These are phyloP conservation scores for Blastobotrys malaysiensis DNA, from an alignment of 1,139 yeast species.

Conservation along the genomic window DNA sequence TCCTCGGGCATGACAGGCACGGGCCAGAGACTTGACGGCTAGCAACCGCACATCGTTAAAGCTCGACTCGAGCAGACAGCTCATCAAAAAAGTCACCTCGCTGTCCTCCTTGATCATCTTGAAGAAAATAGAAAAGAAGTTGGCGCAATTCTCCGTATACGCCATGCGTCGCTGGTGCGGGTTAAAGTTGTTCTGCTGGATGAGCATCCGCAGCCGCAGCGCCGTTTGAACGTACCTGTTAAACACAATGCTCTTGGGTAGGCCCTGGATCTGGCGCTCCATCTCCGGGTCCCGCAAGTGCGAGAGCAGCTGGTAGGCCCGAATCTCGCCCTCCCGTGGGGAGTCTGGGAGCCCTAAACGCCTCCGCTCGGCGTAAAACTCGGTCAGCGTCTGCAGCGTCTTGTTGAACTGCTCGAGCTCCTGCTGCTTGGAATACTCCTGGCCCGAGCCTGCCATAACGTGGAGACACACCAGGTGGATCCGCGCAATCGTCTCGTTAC, in stretches of 20 bases:
- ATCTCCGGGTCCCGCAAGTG: constrained; percentile 81
- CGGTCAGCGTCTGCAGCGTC: constrained; percentile 81
- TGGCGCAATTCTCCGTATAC: constrained; percentile 55
- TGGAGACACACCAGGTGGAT: constrained; percentile 81
- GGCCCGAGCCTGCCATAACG: constrained; percentile 69
- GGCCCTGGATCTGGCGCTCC: constrained; percentile 65
- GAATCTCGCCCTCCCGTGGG: constrained; percentile 88
- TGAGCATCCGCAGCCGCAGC: constrained; percentile 56
- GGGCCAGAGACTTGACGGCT: constrained; percentile 64
- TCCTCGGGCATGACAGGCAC: constrained; percentile 65
- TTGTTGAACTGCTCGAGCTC: constrained; percentile 93
- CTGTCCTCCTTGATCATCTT: constrained; percentile 42
- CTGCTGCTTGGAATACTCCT: constrained; percentile 87
- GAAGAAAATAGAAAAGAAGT: constrained; percentile 64
- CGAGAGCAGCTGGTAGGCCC: constrained; percentile 79
- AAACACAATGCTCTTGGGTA: constrained; percentile 55
- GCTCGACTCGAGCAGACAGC: constrained; percentile 75
- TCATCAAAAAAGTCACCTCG: constrained; percentile 61
- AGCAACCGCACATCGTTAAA: constrained; percentile 74
- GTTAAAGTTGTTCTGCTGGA: constrained; percentile 54
- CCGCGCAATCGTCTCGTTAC: constrained; percentile 88
- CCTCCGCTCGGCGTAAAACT: constrained; percentile 78
- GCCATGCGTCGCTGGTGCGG: constrained; percentile 50
- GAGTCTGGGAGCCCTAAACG: constrained; percentile 55
- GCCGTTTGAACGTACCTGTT: constrained; percentile 66